These are phyloP conservation scores for Solanum appendiculatum DNA, from an alignment of 257 asterid species.

Conservation along the genomic window DNA sequence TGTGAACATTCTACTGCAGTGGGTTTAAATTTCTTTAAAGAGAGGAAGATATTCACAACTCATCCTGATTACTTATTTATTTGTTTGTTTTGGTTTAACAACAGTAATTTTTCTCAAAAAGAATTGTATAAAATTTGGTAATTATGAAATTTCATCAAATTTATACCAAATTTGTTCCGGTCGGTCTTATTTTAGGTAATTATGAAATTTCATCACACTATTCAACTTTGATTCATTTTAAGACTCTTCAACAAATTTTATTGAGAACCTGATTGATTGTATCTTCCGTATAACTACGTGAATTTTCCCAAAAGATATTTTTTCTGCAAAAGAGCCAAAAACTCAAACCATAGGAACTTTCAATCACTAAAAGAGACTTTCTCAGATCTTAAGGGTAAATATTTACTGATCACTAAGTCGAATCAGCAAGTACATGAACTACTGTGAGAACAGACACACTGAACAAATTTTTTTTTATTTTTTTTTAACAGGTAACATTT, in stretches of 20 bases:
- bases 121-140: no score
- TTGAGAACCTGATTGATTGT: neutral
- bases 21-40: no score
- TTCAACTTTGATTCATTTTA: neutral
- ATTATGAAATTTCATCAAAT: no score
- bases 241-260: neutral
- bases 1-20: no score
- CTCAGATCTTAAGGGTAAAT: neutral
- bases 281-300: neutral
- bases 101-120: no score
- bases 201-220: neutral
- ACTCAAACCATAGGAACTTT: neutral
- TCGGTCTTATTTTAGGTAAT: neutral
- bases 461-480: no score
- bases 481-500: no score
- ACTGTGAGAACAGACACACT: neutral
- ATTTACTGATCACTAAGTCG: neutral
- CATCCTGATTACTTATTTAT: no score
- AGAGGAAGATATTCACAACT: no score
- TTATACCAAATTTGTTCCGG: no score
- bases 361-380: neutral
- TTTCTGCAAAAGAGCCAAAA: neutral
- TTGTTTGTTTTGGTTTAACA: no score
- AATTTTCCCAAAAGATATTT: neutral
- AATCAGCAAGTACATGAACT: neutral